These are phyloP conservation scores for Penicillium sclerotiorum DNA, from an alignment of 2,329 filamentous ascomycete species.

Conservation along the genomic window DNA sequence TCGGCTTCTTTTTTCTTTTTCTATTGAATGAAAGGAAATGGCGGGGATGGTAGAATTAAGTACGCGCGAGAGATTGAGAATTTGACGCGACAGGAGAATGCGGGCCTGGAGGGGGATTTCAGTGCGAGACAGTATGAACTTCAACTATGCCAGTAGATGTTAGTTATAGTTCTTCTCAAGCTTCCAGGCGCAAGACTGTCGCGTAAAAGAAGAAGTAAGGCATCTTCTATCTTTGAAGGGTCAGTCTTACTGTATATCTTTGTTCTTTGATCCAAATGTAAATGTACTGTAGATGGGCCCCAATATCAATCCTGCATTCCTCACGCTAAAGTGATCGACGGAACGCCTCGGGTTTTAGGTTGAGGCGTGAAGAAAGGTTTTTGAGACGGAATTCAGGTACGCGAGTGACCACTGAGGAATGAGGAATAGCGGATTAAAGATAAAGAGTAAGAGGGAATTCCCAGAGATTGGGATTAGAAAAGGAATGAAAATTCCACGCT, in stretches of 20 bases:
- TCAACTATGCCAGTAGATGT: not conserved
- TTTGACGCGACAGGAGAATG: slow-evolving; percentile 5
- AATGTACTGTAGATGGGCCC: too few relatives aligned
- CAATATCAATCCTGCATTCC: too few relatives aligned
- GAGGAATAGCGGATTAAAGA: not conserved
- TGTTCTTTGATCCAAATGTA: too few relatives aligned
- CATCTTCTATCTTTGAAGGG: too few relatives aligned
- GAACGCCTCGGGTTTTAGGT: slow-evolving; percentile 5
- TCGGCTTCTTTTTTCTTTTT: not conserved
- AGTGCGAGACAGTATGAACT: not conserved
- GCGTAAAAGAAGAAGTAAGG: too few relatives aligned
- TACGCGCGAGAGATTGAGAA: not conserved
- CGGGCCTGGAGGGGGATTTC: not conserved
- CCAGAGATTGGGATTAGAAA: not conserved
- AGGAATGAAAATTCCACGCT: too few relatives aligned
- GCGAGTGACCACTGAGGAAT: not conserved
- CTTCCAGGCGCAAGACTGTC: too few relatives aligned
- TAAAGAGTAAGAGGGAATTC: not conserved
- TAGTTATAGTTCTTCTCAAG: too few relatives aligned
- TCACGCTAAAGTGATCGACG: slow-evolving; percentile 9
- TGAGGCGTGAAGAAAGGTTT: slow-evolving; percentile 3
- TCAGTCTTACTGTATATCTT: too few relatives aligned
- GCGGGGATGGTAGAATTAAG: not conserved
- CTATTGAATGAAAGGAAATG: not conserved
- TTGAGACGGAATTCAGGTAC: slow-evolving; percentile 8